These are phyloP conservation scores for Trebouxia sp. DNA, from an alignment of 139 green algal genomes.

Conservation along the genomic window DNA sequence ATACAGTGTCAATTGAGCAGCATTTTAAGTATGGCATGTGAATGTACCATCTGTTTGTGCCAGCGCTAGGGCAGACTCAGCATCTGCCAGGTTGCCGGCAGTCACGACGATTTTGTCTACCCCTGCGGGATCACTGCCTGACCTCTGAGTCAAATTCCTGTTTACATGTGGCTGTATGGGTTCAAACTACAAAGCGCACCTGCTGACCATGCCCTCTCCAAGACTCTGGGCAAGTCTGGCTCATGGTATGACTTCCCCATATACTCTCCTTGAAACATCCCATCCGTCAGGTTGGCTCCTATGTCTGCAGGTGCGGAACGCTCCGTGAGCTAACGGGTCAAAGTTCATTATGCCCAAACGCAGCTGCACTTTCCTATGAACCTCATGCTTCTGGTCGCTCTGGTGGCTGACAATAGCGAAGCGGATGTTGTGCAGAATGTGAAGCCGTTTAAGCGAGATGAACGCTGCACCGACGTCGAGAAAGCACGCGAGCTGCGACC, in stretches of 20 bases:
- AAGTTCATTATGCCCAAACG: neutral
- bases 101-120: slow-evolving; percentile 77
- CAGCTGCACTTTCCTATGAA: neutral
- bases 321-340: neutral
- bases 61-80: slow-evolving; percentile 58
- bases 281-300: slow-evolving; percentile 77
- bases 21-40: neutral
- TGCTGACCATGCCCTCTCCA: slow-evolving; percentile 59
- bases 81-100: slow-evolving; percentile 61
- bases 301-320: slow-evolving; percentile 71
- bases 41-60: slow-evolving; percentile 40
- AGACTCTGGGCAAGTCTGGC: slow-evolving; percentile 61
- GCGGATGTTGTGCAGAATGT: too few relatives aligned
- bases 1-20: neutral
- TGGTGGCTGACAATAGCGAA: too few relatives aligned
- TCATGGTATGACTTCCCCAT: slow-evolving; percentile 65
- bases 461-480: too few relatives aligned
- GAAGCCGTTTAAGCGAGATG: too few relatives aligned
- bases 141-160: neutral
- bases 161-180: neutral
- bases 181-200: slow-evolving; percentile 29
- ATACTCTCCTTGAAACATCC: slow-evolving; percentile 75
- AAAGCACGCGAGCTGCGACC: too few relatives aligned
- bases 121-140: slow-evolving; percentile 25
- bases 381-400: neutral